Base-by-base conservation (phyloP, 2,329 filamentous ascomycete species). In the Geosmithia putterillii region DNA sequence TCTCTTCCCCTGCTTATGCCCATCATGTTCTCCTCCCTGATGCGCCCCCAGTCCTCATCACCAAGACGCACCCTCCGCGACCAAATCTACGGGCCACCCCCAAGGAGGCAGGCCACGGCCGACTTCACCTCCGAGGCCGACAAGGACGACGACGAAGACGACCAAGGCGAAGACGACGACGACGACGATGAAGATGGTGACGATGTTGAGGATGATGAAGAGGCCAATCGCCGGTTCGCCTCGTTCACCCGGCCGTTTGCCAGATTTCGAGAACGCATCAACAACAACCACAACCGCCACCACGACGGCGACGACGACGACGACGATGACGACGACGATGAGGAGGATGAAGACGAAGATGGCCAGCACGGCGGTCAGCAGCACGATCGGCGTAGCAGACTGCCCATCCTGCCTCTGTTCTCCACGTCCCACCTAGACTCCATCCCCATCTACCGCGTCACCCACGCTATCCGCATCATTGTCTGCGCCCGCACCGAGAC, bases 401-500 rank as follows among this genome's bases (percentile, higher is more conserved):
- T 59, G 51, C 65, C 65, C 20, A 56, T 76, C 38, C 68, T 94
- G 47, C 87, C 87, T 40, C 79, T 94, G 44, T 94, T 94, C 60
- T 88, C 85, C 40, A 76, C 83, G 19, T 75, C 76, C 44, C 81
- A 89, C 61, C 72, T 94, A 51, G 89, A 95, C 65, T 74, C 83
- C 9, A 73, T 95, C 7, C 89, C 90, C 18, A 79, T 95, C 45
- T 95, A 95, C 68, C 84, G 81, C 60, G 79, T 94, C 51, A 94
- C 89, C 22, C 90, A 95, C 62, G 79, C 86, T 25, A 89, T 95
- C 49, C 84, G 90, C 51, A 79, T 88, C 43, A 74, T 95, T 45
- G 81, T 96, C 47, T 76, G 86, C 51, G 74, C 86, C 46, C 80
- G 85, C 57, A 94, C 87, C 61, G 90, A 96, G 66, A 95, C 89